These are phyloP conservation scores for Neckera pumila DNA, from an alignment of 225 moss, liverwort and hornwort species.

Conservation along the genomic window DNA sequence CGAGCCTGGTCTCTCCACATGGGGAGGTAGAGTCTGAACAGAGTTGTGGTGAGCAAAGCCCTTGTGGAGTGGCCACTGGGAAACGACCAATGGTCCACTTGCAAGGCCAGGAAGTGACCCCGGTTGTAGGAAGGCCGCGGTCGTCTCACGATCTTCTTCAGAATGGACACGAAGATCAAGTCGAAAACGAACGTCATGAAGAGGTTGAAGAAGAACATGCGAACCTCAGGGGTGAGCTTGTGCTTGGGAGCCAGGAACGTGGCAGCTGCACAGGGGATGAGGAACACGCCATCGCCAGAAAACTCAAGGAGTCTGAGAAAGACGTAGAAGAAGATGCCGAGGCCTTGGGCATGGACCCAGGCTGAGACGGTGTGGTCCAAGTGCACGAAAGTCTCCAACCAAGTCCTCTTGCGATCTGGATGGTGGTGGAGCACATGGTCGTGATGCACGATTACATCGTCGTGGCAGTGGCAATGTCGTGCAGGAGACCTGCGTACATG, in stretches of 20 bases:
- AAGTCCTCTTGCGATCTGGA: neutral
- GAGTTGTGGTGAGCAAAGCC: constrained; percentile 44
- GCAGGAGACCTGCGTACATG: neutral
- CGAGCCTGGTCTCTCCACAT: constrained; percentile 43
- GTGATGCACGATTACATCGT: neutral
- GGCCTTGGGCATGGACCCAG: constrained; percentile 37
- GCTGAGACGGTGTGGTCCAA: constrained; percentile 52
- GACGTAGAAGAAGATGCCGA: constrained; percentile 22
- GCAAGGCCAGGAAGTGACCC: constrained; percentile 24
- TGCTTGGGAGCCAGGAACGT: constrained; percentile 50
- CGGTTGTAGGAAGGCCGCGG: constrained; percentile 61
- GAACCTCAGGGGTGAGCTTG: constrained; percentile 39
- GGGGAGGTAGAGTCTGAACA: constrained; percentile 49
- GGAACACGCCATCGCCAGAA: constrained; percentile 61
- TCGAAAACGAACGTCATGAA: constrained; percentile 56
- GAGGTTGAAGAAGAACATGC: constrained; percentile 68
- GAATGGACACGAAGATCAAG: constrained; percentile 41
- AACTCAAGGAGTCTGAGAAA: constrained; percentile 43
- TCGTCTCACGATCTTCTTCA: constrained; percentile 50
- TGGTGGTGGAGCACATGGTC: neutral
- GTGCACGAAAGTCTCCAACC: neutral
- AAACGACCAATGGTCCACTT: constrained; percentile 71
- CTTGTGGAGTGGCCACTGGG: constrained; percentile 82
- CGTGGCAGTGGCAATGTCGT: neutral
- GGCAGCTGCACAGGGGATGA: constrained; percentile 50